Percentiles rank a stretch among this genome's conserved stretches.
Evolutionary conservation across 2,329 filamentous ascomycete species (phyloP).

Genomic region (Aspergillus puulaauensis): DNA sequence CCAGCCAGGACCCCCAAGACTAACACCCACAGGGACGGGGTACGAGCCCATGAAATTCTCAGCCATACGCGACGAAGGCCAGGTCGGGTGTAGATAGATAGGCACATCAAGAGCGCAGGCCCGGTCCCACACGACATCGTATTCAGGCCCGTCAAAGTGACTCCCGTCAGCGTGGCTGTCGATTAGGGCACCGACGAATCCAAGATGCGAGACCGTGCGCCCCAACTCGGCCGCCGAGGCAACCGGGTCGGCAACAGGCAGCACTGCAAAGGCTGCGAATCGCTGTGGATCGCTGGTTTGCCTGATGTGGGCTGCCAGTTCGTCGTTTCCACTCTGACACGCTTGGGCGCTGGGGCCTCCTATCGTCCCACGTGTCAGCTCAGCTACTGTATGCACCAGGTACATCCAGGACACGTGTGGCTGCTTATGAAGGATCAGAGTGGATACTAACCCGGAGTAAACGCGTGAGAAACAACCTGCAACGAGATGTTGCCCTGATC

Average conservation of each 20-base stretch:
- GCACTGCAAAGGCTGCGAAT: slow-evolving; percentile 14
- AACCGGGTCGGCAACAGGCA: slow-evolving; percentile 33
- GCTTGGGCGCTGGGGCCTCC: not conserved
- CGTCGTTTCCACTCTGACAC: not conserved
- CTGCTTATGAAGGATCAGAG: too few relatives aligned
- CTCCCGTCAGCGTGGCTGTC: slow-evolving; percentile 56
- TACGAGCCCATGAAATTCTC: slow-evolving; percentile 40
- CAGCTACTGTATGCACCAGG: too few relatives aligned
- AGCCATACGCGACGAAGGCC: slow-evolving; percentile 34
- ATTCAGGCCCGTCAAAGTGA: slow-evolving; percentile 59
- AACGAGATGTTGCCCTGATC: not conserved
- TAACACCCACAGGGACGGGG: slow-evolving; percentile 15
- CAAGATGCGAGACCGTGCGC: slow-evolving; percentile 52
- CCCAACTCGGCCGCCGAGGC: slow-evolving; percentile 30
- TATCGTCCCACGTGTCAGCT: not conserved
- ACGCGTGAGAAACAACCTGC: not conserved
- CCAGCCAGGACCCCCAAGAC: slow-evolving; percentile 26
- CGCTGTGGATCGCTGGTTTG: not conserved
- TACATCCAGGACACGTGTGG: too few relatives aligned
- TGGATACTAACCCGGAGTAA: not conserved
- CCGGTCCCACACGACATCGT: slow-evolving; percentile 56
- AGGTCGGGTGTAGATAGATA: slow-evolving; percentile 59
- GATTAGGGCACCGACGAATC: slow-evolving; percentile 60
- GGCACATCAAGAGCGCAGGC: slow-evolving; percentile 58
- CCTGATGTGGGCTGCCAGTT: not conserved